Evolutionary conservation across 495 filamentous ascomycete species (phyloP).

Genomic region (Penicillium robsamsonii): DNA sequence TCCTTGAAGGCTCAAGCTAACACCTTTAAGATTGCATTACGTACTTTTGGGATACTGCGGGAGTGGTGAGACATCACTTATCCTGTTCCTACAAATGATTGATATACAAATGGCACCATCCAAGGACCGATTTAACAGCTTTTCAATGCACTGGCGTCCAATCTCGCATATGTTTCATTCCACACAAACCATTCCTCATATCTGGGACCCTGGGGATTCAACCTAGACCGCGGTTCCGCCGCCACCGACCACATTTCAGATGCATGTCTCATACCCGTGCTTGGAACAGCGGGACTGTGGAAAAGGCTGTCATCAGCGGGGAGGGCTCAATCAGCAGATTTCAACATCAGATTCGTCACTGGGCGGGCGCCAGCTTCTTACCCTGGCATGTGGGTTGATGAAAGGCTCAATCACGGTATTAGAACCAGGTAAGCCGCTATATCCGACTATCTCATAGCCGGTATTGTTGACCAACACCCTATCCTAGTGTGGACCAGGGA

Average conservation of each 20-base stretch:
- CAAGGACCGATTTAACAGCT: not conserved
- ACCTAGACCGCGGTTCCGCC: not conserved
- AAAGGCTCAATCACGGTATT: conserved; percentile 19
- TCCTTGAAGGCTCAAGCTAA: too few species aligned
- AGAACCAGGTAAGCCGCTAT: conserved; percentile 23
- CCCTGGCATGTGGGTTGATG: conserved; percentile 20
- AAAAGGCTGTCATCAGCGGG: conserved; percentile 26
- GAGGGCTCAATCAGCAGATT: conserved; percentile 13
- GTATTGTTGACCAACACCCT: not conserved
- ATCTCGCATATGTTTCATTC: not conserved
- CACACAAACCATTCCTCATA: not conserved
- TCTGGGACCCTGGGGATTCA: not conserved
- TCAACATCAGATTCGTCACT: conserved; percentile 16
- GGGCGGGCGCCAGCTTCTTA: conserved; percentile 25
- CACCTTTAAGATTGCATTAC: too few species aligned
- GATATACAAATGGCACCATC: not conserved
- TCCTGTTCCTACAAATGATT: not conserved
- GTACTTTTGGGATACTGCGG: too few species aligned
- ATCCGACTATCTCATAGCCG: conserved; percentile 3
- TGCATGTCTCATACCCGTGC: conserved; percentile 6
- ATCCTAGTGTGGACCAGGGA: conserved; percentile 23
- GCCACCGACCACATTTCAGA: conserved; percentile 2
- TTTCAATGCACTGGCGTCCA: not conserved
- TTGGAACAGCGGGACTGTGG: conserved; percentile 22
- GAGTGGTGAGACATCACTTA: not conserved